Base-by-base conservation (phyloP, 768 basidiomycete genomes). In the Punctularia strigosozonata region DNA sequence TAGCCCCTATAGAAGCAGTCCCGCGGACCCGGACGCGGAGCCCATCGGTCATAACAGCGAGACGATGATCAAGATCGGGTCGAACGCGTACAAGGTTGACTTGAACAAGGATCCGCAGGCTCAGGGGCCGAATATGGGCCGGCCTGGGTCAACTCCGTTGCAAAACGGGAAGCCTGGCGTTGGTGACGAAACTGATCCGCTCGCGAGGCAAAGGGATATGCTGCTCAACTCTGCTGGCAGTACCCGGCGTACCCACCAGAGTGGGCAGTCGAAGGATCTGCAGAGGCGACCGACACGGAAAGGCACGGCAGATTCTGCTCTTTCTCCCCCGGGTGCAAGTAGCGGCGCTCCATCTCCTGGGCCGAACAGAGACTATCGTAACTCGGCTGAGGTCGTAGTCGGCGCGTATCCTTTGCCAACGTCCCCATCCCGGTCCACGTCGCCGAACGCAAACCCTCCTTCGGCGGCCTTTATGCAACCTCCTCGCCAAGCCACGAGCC, bases 391-490 rank as follows among this genome's bases (percentile, higher is more conserved):
- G 42, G 46, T 76, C 28, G 70, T 91, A 22, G 83, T 91, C n/a
- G 88, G 87, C 14, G 56, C 66, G 0, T 81, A 83, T 46, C 89
- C 88, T 0, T 13, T 35, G 5, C 47, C 45, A n/a, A 63, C 71
- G 6, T 48, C 64, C 2, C 53, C 65, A 0, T 87, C 86, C 4
- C 76, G 87, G 22, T 71, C 91, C 0, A 49, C 72, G 3, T 87
- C 89, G 1, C 88, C 89, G 2, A 78, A 75, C 18, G 61, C 64
- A 2, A 78, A 75, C 18, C 62, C 65, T 4, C 81, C 81, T 4
- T 77, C 67, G n/a, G 74, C 84, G 2, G 81, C 69, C 6, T 75
- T 90, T 53, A 86, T 83, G 73, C 71, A 77, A 34, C 77, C 84
- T 5, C 78, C 75, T 13, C 60, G 65, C 0, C 53, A 59, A 3